Percentiles rank a stretch among this genome's conserved stretches.
Evolutionary conservation across 768 basidiomycete genomes (phyloP).

Genomic region (Lactifluus volemus): DNA sequence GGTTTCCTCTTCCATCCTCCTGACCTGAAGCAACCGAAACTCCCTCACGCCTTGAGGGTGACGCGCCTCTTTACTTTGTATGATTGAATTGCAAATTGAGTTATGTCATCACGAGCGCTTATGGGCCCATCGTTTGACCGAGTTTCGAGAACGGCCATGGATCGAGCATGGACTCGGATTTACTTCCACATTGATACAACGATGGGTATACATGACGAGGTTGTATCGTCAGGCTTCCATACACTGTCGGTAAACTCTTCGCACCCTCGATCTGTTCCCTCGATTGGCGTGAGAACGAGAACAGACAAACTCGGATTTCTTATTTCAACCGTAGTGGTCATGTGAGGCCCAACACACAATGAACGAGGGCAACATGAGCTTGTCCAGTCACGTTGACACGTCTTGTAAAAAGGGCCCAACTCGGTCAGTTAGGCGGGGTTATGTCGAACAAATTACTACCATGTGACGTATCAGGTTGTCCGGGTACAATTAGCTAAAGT

Average conservation of each 20-base stretch:
- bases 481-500: background rate
- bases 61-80: background rate
- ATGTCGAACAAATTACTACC: too few species aligned
- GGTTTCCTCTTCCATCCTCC: background rate
- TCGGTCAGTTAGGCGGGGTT: too few species aligned
- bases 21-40: background rate
- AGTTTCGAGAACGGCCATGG: background rate
- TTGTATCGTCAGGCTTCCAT: background rate
- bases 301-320: background rate
- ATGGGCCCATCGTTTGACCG: background rate
- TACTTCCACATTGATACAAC: background rate
- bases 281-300: background rate
- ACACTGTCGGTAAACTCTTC: background rate
- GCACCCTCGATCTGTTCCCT: conserved; percentile 1
- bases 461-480: background rate
- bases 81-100: background rate
- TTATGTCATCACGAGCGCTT: background rate
- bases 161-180: background rate
- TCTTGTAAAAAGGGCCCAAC: too few species aligned
- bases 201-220: background rate
- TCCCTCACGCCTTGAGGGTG: background rate
- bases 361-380: too few species aligned
- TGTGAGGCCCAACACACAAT: background rate
- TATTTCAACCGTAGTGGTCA: background rate
- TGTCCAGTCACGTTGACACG: background rate